phyloP scores from a whole-genome alignment of 2,329 filamentous ascomycete genomes.

The Zopfia rhizophila region DNA sequence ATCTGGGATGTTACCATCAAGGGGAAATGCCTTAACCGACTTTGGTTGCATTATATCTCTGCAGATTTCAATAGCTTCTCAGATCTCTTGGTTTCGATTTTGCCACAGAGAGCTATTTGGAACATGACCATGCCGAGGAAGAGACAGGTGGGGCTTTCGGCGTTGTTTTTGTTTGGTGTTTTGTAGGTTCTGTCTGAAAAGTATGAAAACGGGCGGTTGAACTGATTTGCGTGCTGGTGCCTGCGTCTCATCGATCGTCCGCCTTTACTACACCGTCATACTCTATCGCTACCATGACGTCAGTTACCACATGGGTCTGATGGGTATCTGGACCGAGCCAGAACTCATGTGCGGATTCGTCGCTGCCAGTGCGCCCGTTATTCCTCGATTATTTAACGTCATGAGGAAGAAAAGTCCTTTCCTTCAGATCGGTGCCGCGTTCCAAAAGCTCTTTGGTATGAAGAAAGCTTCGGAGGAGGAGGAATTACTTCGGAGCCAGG shows the following conservation, averaged over 20 bases:
- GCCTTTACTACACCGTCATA: conserved; percentile 22
- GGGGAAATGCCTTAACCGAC: no score
- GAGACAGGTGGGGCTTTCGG: background rate
- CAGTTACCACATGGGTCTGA: conserved; percentile 21
- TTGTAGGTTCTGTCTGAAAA: conserved; percentile 15
- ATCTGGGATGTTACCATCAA: conserved; percentile 48
- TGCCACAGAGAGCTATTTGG: no score
- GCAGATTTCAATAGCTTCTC: no score
- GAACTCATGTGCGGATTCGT: conserved; percentile 29
- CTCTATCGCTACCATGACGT: conserved; percentile 19
- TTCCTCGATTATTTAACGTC: conserved; percentile 27
- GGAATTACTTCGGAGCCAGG: no score
- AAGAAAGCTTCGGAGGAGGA: no score
- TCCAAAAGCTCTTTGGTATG: no score
- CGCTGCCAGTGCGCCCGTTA: conserved; percentile 25
- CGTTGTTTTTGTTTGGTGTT: conserved; percentile 20
- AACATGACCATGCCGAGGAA: no score
- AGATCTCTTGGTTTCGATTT: no score
- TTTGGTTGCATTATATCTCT: no score
- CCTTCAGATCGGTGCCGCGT: no score
- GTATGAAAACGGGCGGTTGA: background rate
- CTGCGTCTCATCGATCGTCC: conserved; percentile 19
- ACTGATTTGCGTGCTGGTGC: conserved; percentile 17
- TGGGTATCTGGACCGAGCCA: conserved; percentile 29
- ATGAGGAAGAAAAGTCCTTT: no score